Evolutionary conservation across 2,329 filamentous ascomycete species (phyloP).

Genomic region (Malbranchea zuffiana): DNA sequence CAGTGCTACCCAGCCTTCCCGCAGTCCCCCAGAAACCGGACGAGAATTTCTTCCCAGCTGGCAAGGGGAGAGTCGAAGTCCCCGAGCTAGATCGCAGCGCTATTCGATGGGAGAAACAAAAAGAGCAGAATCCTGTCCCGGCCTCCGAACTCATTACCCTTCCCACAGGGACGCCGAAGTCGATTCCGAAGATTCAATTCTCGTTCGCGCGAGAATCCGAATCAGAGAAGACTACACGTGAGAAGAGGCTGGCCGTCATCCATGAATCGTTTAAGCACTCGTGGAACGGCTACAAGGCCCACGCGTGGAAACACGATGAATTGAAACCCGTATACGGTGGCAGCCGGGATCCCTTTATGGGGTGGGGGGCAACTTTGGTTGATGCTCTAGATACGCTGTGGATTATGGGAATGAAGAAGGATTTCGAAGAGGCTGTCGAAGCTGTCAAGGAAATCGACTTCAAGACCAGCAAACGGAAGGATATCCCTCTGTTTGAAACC

Average conservation of each 20-base stretch:
- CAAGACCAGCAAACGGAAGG: constrained; percentile 25
- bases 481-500: constrained; percentile 40
- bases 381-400: constrained; percentile 52
- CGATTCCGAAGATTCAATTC: constrained; percentile 22
- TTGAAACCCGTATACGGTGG: constrained; percentile 46
- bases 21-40: constrained; percentile 4
- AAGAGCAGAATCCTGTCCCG: constrained; percentile 68
- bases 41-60: constrained; percentile 23
- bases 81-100: constrained; percentile 20
- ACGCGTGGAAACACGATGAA: constrained; percentile 56
- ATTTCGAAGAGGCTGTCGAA: constrained; percentile 45
- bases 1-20: constrained; percentile 4
- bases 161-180: constrained; percentile 18
- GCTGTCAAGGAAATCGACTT: constrained; percentile 48
- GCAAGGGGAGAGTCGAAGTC: constrained; percentile 27
- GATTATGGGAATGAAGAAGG: constrained; percentile 50
- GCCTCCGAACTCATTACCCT: constrained; percentile 63
- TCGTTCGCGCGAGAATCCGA: constrained; percentile 19
- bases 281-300: constrained; percentile 50
- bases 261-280: constrained; percentile 44
- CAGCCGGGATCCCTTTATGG: constrained; percentile 50
- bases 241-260: constrained; percentile 37
- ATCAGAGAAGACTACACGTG: constrained; percentile 26
- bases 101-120: constrained; percentile 62
- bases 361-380: constrained; percentile 51